A percentile compares a stretch with the other conserved stretches of the same genome.
Evolutionary conservation across 139 green algal genomes (phyloP).

Genomic region (Asterochloris erici): DNA sequence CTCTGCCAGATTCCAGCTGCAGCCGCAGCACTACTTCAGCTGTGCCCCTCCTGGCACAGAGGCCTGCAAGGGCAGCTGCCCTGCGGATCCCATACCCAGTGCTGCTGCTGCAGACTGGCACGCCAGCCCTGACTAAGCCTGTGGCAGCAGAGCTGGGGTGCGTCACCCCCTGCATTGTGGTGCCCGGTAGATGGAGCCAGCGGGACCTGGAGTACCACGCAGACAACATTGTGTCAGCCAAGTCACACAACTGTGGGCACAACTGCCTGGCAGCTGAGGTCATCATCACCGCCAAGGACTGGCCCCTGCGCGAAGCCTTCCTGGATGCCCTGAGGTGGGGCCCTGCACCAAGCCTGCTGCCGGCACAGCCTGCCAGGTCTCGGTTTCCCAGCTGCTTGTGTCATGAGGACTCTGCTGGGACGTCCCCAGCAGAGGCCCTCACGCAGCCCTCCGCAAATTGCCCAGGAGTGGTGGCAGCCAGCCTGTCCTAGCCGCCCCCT

Average conservation of each 20-base stretch:
- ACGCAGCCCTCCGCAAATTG: too few relatives aligned
- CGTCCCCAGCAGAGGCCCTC: too few relatives aligned
- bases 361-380: too few relatives aligned
- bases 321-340: constrained; percentile 40
- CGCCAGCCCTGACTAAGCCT: constrained; percentile 32
- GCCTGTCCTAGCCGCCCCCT: background rate
- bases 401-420: too few relatives aligned
- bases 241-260: constrained; percentile 70
- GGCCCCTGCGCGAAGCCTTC: constrained; percentile 66
- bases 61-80: too few relatives aligned
- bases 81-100: background rate
- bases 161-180: constrained; percentile 82
- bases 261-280: constrained; percentile 81
- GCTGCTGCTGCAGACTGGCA: constrained; percentile 15
- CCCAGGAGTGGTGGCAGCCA: too few relatives aligned
- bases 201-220: constrained; percentile 73
- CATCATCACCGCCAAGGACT: constrained; percentile 60
- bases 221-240: constrained; percentile 45
- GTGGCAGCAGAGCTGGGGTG: constrained; percentile 80
- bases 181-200: constrained; percentile 58
- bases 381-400: too few relatives aligned
- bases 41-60: too few relatives aligned
- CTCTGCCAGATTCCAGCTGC: too few relatives aligned
- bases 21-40: too few relatives aligned
- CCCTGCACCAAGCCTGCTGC: background rate